Evolutionary conservation across 2,329 filamentous ascomycete species (phyloP), one percentile per base, ranked within the genome.

Genomic region (Penicillium glabrum): DNA sequence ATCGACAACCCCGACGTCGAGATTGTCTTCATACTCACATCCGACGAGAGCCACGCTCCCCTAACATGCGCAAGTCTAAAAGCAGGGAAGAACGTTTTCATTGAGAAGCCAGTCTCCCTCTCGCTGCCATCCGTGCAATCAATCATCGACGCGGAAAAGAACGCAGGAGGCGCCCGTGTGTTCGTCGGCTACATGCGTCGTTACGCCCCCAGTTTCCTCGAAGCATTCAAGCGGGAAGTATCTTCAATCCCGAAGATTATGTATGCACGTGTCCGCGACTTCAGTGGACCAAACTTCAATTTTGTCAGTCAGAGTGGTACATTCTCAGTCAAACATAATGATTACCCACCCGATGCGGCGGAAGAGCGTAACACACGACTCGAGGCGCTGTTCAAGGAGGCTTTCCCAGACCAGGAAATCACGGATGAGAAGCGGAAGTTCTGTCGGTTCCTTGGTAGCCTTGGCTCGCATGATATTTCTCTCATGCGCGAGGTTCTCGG

Each of bases 121-220:
- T 59, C 56, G 2, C 19, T 61, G 10, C 51, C 51, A 23, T 59
- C 59, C 1, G 31, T 57, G 5, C 35, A 63, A 14, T 51, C 54
- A 5, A 56, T 63, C 47, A 56, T 59, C 6, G 47, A 63, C 5
- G 59, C 61, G 1, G 59, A 63, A 45, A 50, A 46, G 41, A 56
- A 53, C 24, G 59, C 49, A 57, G 5, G 26, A 27, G 54, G 52
- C 21, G 61, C 61, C 31, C 61, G 61, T 24, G 56, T 63, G n/a
- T 63, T 63, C 23, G 61, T 63, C 7, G 61, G 61, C 10, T 63
- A 63, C 29, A 63, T 63, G 59, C 59, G 61, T 10, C 59, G 61
- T 35, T 63, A 61, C 46, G 56, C 59, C 8, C 54, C 61, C 0
- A 60, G 59, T 37, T 61, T 58, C 50, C 23, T 63, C 16, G 43